A percentile compares a stretch with the other conserved stretches of the same genome.
These are phyloP conservation scores for Verticillium klebahnii DNA, from an alignment of 2,329 filamentous ascomycete species.

Conservation along the genomic window DNA sequence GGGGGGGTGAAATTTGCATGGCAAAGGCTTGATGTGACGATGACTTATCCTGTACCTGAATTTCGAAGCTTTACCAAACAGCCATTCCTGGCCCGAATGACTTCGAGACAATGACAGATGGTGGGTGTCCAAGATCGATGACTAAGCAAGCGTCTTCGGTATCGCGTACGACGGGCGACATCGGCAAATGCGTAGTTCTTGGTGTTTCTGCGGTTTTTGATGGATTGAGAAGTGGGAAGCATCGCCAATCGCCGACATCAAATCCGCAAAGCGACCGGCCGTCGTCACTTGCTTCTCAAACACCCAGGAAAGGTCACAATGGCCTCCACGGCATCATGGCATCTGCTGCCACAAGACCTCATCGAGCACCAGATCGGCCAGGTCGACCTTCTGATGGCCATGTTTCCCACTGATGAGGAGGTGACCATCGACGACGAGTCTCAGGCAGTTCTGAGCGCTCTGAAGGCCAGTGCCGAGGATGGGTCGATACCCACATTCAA, in stretches of 20 bases:
- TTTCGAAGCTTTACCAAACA: too few relatives aligned
- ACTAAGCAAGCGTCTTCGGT: not conserved
- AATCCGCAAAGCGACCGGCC: too few relatives aligned
- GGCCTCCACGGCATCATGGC: slow-evolving; percentile 5
- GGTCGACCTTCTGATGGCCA: slow-evolving; percentile 46
- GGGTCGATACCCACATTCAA: not conserved
- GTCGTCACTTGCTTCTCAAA: too few relatives aligned
- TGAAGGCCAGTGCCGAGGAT: not conserved
- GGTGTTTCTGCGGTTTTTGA: not conserved
- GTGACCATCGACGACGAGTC: slow-evolving; percentile 5
- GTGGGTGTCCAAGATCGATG: not conserved
- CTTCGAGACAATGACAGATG: too few relatives aligned
- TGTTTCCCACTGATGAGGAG: slow-evolving; percentile 39
- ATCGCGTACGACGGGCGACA: not conserved
- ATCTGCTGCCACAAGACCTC: slow-evolving; percentile 32
- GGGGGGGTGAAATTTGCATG: too few relatives aligned
- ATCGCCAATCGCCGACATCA: not conserved
- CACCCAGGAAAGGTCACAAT: not conserved
- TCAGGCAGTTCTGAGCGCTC: not conserved
- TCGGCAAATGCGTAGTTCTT: not conserved
- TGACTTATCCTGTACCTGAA: too few relatives aligned
- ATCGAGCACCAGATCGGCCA: slow-evolving; percentile 43
- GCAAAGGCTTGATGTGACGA: too few relatives aligned
- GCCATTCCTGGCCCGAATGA: too few relatives aligned
- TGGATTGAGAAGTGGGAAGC: not conserved